These are phyloP conservation scores for Phtheirospermum japonicum DNA, from an alignment of 257 asterid genomes.

Conservation along the genomic window DNA sequence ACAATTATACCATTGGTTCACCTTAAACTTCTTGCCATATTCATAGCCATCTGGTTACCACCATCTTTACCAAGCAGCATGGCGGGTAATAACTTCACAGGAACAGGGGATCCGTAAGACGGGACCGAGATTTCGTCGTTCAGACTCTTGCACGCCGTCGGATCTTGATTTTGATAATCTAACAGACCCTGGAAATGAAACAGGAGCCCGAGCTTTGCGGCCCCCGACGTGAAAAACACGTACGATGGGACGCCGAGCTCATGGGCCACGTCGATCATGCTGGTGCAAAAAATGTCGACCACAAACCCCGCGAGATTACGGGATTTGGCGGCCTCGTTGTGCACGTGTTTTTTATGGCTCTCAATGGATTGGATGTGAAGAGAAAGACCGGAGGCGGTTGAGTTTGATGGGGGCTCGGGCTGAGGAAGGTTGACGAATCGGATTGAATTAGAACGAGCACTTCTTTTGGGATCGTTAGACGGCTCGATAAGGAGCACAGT, in stretches of 20 bases:
- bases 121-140: slow-evolving; percentile 15
- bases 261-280: slow-evolving; percentile 41
- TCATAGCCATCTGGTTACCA: neutral
- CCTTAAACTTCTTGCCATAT: slow-evolving; percentile 13
- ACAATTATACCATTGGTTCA: slow-evolving; percentile 37
- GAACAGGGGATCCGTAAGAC: slow-evolving; percentile 26
- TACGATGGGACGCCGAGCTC: neutral
- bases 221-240: neutral
- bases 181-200: neutral
- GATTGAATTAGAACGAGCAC: neutral
- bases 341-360: neutral
- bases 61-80: slow-evolving; percentile 2
- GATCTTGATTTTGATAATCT: neutral
- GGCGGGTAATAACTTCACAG: slow-evolving; percentile 32
- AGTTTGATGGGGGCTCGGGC: neutral
- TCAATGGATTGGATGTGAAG: neutral
- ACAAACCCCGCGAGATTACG: neutral
- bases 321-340: neutral
- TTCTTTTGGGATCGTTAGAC: slow-evolving; percentile 10
- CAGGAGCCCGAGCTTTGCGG: neutral
- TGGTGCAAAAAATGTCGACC: slow-evolving; percentile 33
- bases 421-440: slow-evolving; percentile 24
- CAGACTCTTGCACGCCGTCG: neutral
- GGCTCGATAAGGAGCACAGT: slow-evolving; percentile 32
- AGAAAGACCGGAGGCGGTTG: neutral